These are phyloP conservation scores for Metschnikowia anglica DNA, from an alignment of 805 yeast genomes.

Conservation along the genomic window DNA sequence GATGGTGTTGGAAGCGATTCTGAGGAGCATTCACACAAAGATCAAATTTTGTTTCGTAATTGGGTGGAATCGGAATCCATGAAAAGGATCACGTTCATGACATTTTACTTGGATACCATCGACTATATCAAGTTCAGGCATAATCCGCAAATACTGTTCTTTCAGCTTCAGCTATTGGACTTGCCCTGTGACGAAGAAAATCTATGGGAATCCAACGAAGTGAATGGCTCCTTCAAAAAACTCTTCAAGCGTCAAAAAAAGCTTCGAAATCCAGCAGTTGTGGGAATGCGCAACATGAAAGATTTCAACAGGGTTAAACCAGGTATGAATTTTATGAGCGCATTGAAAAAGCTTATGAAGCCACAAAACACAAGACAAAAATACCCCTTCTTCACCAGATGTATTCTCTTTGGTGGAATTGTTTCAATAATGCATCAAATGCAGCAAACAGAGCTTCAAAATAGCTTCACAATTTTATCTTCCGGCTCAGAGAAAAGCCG, in stretches of 20 bases:
- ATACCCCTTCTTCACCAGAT: constrained; percentile 56
- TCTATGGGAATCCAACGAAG: constrained; percentile 41
- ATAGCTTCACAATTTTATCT: constrained; percentile 38
- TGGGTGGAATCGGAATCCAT: constrained; percentile 82
- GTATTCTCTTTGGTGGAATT: constrained; percentile 64
- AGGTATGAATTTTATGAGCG: constrained; percentile 20
- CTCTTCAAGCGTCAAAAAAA: constrained; percentile 38
- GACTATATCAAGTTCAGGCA: constrained; percentile 82
- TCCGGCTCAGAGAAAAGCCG: constrained; percentile 22
- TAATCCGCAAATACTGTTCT: constrained; percentile 45
- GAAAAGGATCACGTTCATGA: constrained; percentile 77
- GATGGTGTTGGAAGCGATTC: constrained; percentile 12
- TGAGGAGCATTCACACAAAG: constrained; percentile 22
- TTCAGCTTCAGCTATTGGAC: constrained; percentile 40
- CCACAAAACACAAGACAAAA: constrained; percentile 16
- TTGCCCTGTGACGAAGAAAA: constrained; percentile 43
- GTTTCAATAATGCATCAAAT: constrained; percentile 67
- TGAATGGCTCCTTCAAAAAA: constrained; percentile 39
- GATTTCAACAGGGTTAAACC: constrained; percentile 10
- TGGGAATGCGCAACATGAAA: constrained; percentile 11
- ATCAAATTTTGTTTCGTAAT: constrained; percentile 45
- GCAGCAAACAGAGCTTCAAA: constrained; percentile 69
- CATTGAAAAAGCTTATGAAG: constrained; percentile 17
- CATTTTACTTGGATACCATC: constrained; percentile 75
- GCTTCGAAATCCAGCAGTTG: constrained; percentile 9